Evolutionary conservation across 169 alveolate genomes (phyloP).

Genomic region (Cryptosporidium sp.): DNA sequence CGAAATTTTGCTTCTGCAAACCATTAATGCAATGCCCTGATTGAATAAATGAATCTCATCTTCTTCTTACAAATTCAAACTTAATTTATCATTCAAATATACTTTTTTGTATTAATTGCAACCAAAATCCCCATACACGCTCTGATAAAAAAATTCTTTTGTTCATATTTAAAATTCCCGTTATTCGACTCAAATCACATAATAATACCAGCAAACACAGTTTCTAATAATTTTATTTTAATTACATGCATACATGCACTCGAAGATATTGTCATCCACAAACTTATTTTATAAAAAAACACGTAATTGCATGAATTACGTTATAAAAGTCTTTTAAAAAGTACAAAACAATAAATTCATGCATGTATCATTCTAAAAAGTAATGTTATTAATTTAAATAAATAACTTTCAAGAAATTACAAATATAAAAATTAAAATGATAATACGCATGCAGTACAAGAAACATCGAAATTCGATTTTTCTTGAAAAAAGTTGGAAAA

Average conservation of each 20-base stretch:
- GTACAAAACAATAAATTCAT: neutral
- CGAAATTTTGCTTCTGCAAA: neutral
- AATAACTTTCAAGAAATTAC: neutral
- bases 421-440: too few relatives aligned
- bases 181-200: neutral
- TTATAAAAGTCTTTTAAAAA: neutral
- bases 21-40: neutral
- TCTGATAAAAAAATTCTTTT: too few relatives aligned
- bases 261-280: neutral
- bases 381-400: too few relatives aligned
- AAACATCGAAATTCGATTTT: neutral
- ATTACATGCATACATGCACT: neutral
- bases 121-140: too few relatives aligned
- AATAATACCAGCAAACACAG: too few relatives aligned
- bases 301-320: conserved; percentile 2
- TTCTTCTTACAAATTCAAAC: too few relatives aligned
- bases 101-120: too few relatives aligned
- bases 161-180: too few relatives aligned
- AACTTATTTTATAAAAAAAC: neutral
- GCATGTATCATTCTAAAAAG: neutral
- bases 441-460: too few relatives aligned
- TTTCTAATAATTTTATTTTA: neutral
- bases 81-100: too few relatives aligned
- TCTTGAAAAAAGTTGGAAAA: neutral
- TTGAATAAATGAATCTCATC: too few relatives aligned